Percentiles rank a stretch among this genome's conserved stretches.
Conservation (phyloP, 164 flowering plant genomes). For the grape (Vitis vinifera) region DNA sequence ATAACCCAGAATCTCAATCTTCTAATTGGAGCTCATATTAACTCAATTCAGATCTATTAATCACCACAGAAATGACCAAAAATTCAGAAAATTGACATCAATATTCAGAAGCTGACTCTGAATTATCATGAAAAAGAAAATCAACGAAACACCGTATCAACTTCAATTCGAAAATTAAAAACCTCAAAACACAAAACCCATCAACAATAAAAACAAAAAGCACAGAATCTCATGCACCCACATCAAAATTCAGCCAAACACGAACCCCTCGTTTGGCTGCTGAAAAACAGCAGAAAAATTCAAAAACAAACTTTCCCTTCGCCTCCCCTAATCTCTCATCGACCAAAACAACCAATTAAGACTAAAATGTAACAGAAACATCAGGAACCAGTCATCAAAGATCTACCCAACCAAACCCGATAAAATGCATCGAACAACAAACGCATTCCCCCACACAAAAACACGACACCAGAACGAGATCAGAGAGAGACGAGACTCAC, state of each 20-base stretch:
- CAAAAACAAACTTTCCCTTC: too few relatives aligned
- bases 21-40: not conserved
- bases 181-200: not conserved
- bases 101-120: not conserved
- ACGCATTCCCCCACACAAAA: not conserved
- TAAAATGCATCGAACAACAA: not conserved
- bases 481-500: constrained; percentile 9
- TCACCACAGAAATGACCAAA: not conserved
- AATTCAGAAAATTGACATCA: not conserved
- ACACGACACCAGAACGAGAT: constrained; percentile 1
- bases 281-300: too few relatives aligned
- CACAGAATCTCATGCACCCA: too few relatives aligned
- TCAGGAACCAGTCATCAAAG: too few relatives aligned
- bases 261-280: too few relatives aligned
- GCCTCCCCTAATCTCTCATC: too few relatives aligned
- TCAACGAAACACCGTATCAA: not conserved
- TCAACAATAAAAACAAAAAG: too few relatives aligned
- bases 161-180: not conserved
- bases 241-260: too few relatives aligned
- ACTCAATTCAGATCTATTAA: not conserved
- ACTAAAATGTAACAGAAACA: too few relatives aligned
- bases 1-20: not conserved
- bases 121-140: not conserved
- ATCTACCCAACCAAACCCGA: too few relatives aligned
- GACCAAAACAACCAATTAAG: too few relatives aligned